Evolutionary conservation across 441 rosid species (phyloP).

Genomic region (Geranium incanum): DNA sequence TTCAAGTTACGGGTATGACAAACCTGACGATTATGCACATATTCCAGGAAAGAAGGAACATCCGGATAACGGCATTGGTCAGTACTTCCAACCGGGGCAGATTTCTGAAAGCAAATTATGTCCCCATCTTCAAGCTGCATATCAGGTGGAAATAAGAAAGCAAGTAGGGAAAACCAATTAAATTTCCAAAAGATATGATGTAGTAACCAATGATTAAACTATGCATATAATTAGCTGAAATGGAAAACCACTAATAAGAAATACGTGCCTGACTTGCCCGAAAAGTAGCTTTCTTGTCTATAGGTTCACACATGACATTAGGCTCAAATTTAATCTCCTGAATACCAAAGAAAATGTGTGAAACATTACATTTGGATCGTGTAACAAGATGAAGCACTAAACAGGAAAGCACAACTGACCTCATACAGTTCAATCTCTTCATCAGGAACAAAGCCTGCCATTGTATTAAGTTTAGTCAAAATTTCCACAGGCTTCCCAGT

Average conservation of each 20-base stretch:
- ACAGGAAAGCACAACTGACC: constrained; percentile 34
- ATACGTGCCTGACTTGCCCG: constrained; percentile 43
- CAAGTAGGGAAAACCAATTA: neutral
- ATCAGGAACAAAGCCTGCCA: constrained; percentile 85
- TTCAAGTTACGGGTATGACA: constrained; percentile 1
- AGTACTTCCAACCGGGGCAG: constrained; percentile 28
- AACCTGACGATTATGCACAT: constrained; percentile 66
- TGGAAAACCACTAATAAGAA: neutral
- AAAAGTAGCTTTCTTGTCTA: constrained; percentile 46
- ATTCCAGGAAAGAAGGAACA: constrained; percentile 59
- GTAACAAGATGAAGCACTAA: constrained; percentile 10
- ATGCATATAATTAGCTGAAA: neutral
- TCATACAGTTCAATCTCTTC: constrained; percentile 85
- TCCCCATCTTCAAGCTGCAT: constrained; percentile 66
- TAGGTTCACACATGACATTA: constrained; percentile 49
- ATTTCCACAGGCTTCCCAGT: constrained; percentile 54
- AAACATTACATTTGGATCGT: neutral
- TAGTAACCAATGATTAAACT: constrained; percentile 9
- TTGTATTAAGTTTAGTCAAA: constrained; percentile 51
- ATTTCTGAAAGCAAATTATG: constrained; percentile 56
- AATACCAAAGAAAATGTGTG: constrained; percentile 12
- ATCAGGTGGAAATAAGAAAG: neutral
- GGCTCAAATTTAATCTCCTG: constrained; percentile 73
- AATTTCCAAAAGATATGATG: constrained; percentile 15
- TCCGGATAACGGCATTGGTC: constrained; percentile 45